Base-by-base conservation (phyloP, 2,329 filamentous ascomycete species). In the Aspergillus flavus region DNA sequence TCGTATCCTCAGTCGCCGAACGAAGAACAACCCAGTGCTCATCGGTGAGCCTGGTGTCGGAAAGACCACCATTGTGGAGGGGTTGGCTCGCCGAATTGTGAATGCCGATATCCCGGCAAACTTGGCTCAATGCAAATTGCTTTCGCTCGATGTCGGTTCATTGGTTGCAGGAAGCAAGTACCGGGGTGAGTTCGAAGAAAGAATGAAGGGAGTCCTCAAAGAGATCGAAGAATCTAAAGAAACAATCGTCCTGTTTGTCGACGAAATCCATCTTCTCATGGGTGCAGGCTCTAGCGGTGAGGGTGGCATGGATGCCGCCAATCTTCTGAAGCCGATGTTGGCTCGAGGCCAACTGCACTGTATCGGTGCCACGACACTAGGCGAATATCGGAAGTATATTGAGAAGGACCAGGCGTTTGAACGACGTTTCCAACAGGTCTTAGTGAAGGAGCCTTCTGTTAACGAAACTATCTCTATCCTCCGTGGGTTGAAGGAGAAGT, bases 191-290 rank as follows among this genome's bases (percentile, higher is more conserved):
- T 99, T 99, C 64, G 95, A 99, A 78, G 95, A 99, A 84, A 89
- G 95, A 71, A 98, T 99, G 94, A 99, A 99, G 86, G 94, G 94
- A 61, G 95, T 99, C 6, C 80, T 99, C 72, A 99, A 98, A 79
- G 95, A 99, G 81, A 97, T 99, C 63, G 87, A 94, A 70, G 90
- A 96, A 61, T 93, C 93, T 58, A 96, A 95, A 77, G 94, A 98
- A 62, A 97, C 94, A 84, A 97, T 99, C 75, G 91, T 99, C 58
- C 89, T 99, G 66, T 99, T 99, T 72, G 95, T 99, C 69, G 95
- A 99, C 79, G 95, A 99, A 79, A 99, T 99, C 69, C 95, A 99
- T 82, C 86, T 99, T 66, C 89, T 99, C 66, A 99, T 99, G 95
- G 95, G 95, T 64, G 95, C 95, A 68, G 95, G 95, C 64, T 89